Base-by-base conservation (phyloP, 345 rosid genomes). In the Hibiscus trionum region DNA sequence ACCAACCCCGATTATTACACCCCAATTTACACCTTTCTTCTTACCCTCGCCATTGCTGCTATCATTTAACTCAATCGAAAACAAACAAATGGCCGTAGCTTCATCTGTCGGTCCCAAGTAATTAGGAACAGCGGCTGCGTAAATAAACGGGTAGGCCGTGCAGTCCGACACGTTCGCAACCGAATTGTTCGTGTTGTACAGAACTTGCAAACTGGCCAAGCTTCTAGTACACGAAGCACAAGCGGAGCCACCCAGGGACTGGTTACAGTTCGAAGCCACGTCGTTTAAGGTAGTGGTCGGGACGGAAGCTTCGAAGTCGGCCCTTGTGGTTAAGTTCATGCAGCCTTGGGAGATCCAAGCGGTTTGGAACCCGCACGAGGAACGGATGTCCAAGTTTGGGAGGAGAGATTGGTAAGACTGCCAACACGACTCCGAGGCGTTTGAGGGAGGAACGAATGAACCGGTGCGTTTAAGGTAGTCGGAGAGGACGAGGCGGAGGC, bases 81-180 rank as follows among this genome's bases (percentile, higher is more conserved):
- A 91, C 84, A 93, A 61, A 78, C 97, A 93, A 31, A 76, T 64
- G 1, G 86, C 85, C 3, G 89, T 89, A 52, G 86, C 96, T 71
- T 2, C 50, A 47, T 91, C 96, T 14, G 85, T 77, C 5, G 97
- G 97, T 1, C 97, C 98, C 44, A 47, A 86, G 69, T 33, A n/a
- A 72, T 88, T 91, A 1, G 84, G 82, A 44, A 70, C 59, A 17
- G 91, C 97, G 3, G 91, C 98, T 8, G 93, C 96, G 69, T 93
- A 93, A 17, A 93, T 87, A 0, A 70, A 79, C 0, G 91, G 84
- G 12, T 82, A 93, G 7, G 77, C 87, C 31, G 82, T 16, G 57
- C 98, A 93, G 57, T 84, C 86, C 29, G 96, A 80, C 74, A 93
- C 82, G 62, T 88, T 91, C 15, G 96, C 93, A 24, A 77, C 12